These are phyloP conservation scores for Colletotrichum trifolii DNA, from an alignment of 2,329 filamentous ascomycete genomes.

Conservation along the genomic window DNA sequence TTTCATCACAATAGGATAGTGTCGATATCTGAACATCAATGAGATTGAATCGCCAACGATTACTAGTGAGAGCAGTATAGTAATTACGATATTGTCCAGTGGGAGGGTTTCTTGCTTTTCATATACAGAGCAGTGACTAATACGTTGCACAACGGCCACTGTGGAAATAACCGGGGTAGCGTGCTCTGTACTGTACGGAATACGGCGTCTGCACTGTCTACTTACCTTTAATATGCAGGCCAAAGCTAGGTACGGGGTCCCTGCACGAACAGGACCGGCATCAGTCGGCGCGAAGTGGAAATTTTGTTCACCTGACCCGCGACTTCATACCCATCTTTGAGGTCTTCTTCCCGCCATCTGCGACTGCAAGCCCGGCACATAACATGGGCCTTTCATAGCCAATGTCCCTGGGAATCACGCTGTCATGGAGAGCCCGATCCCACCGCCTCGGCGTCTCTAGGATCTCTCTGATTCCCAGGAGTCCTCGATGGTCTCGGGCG, in stretches of 20 bases:
- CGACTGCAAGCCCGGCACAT: conserved; percentile 26
- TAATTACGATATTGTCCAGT: too few relatives aligned
- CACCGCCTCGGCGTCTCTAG: conserved; percentile 43
- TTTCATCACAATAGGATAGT: too few relatives aligned
- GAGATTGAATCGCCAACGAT: too few relatives aligned
- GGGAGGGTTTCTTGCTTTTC: too few relatives aligned
- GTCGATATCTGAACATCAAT: too few relatives aligned
- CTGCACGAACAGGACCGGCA: conserved; percentile 15
- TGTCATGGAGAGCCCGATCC: conserved; percentile 54
- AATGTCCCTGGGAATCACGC: conserved; percentile 60
- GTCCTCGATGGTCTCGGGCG: conserved; percentile 33
- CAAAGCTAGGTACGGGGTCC: neutral
- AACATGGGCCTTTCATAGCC: conserved; percentile 54
- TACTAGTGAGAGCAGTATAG: too few relatives aligned
- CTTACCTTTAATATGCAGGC: neutral
- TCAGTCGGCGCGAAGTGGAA: conserved; percentile 35
- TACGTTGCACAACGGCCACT: too few relatives aligned
- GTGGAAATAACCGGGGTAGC: too few relatives aligned
- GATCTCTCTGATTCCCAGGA: conserved; percentile 38
- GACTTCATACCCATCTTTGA: neutral
- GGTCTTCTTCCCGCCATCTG: neutral
- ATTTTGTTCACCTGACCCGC: conserved; percentile 20
- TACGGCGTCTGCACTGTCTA: neutral
- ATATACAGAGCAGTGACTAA: too few relatives aligned
- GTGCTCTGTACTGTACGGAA: neutral